phyloP scores from a whole-genome alignment of 2,329 filamentous ascomycete genomes.

The Berkeleyomyces rouxiae region DNA sequence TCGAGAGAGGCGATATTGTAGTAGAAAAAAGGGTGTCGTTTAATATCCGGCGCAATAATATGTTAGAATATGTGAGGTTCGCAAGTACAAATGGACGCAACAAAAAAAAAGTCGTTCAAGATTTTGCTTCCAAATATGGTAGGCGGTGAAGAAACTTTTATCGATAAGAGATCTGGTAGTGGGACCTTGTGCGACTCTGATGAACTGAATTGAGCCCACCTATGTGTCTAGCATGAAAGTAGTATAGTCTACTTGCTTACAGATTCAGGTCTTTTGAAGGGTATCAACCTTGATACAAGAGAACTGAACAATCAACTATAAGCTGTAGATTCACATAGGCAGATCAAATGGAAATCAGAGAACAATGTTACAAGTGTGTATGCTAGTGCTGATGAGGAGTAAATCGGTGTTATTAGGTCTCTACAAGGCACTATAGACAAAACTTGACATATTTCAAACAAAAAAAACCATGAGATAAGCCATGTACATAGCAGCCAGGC shows the following conservation, averaged over 20 bases:
- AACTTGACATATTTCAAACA: too few relatives aligned
- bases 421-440: too few relatives aligned
- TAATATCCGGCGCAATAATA: not conserved
- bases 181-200: not conserved
- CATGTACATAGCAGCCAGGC: too few relatives aligned
- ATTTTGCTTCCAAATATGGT: slow-evolving; percentile 1
- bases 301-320: too few relatives aligned
- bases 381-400: too few relatives aligned
- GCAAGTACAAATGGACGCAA: not conserved
- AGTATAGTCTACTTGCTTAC: not conserved
- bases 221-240: not conserved
- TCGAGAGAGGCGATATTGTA: not conserved
- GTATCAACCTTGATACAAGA: too few relatives aligned
- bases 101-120: slow-evolving; percentile 8
- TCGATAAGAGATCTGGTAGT: slow-evolving; percentile 3
- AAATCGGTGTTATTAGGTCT: too few relatives aligned
- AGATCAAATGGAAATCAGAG: too few relatives aligned
- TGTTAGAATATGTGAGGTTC: not conserved
- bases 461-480: too few relatives aligned
- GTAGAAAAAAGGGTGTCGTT: not conserved
- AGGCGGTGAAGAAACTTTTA: slow-evolving; percentile 8
- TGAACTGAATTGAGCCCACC: too few relatives aligned
- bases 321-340: too few relatives aligned
- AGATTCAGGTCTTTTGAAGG: not conserved
- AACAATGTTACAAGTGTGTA: too few relatives aligned